phyloP scores from a whole-genome alignment of 768 basidiomycete species.

The Trametes gibbosa region DNA sequence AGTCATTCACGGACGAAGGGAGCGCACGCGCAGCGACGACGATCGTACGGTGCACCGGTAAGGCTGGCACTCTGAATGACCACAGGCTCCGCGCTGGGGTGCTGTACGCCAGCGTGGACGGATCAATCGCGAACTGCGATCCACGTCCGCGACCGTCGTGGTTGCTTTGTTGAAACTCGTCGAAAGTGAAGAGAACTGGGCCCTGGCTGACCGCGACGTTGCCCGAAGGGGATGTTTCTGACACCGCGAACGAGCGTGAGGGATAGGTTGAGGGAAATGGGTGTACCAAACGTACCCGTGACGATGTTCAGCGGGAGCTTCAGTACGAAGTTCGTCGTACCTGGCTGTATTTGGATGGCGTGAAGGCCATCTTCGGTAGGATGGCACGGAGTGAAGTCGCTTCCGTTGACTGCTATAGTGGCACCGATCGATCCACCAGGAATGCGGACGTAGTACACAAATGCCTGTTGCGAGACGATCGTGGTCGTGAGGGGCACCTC shows the following conservation, averaged over 20 bases:
- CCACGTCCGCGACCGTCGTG: neutral
- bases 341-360: neutral
- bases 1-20: neutral
- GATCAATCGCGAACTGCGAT: neutral
- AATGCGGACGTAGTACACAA: neutral
- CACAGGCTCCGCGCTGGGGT: too few species aligned
- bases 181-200: neutral
- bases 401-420: neutral
- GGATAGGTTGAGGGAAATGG: too few species aligned
- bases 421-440: neutral
- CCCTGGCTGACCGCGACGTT: neutral
- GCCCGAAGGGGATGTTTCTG: neutral
- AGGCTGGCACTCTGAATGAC: too few species aligned
- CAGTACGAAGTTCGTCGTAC: neutral
- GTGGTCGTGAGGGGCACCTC: neutral
- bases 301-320: neutral
- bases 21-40: neutral
- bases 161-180: neutral
- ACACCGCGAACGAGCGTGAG: too few species aligned
- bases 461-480: neutral
- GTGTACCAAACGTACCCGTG: neutral
- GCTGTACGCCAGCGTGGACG: neutral
- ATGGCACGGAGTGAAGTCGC: neutral
- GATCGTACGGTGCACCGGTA: neutral
- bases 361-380: neutral